phyloP scores from a whole-genome alignment of 148 eudicot genomes.

The Simmondsia chinensis region DNA sequence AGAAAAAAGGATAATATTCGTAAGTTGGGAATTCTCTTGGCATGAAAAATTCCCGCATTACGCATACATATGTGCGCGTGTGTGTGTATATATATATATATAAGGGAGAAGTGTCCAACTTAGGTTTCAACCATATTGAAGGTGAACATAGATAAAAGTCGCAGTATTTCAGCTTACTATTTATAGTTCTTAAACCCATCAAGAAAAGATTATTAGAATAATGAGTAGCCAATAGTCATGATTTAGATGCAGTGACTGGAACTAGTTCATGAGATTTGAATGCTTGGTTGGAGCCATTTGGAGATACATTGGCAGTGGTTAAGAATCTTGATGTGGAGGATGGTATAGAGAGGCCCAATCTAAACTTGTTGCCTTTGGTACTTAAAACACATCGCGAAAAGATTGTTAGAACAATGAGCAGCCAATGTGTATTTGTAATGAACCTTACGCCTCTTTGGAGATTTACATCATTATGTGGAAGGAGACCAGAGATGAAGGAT shows the following conservation, averaged over 20 bases:
- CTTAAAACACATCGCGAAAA: conserved; percentile 23
- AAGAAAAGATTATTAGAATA: no score
- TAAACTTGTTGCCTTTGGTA: conserved; percentile 10
- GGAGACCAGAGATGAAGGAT: conserved; percentile 56
- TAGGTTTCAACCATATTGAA: no score
- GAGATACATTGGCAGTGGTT: conserved; percentile 20
- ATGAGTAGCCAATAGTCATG: conserved; percentile 12
- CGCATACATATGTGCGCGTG: no score
- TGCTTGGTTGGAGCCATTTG: conserved; percentile 12
- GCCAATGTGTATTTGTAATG: conserved; percentile 15
- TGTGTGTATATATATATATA: no score
- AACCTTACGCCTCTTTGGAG: conserved; percentile 50
- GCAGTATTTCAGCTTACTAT: no score
- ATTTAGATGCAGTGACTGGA: conserved; percentile 15
- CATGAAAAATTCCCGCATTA: no score
- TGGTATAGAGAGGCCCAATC: conserved; percentile 16
- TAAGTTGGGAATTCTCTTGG: no score
- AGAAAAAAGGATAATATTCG: no score
- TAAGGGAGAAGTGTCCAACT: no score
- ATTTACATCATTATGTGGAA: conserved; percentile 30
- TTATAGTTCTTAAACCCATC: no score
- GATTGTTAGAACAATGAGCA: conserved; percentile 26
- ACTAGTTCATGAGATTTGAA: conserved; percentile 18
- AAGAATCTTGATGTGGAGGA: conserved; percentile 28
- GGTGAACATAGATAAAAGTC: no score